Evolutionary conservation across 352 stramenopile genomes (phyloP).

Genomic region (Globisporangium barbulae): DNA sequence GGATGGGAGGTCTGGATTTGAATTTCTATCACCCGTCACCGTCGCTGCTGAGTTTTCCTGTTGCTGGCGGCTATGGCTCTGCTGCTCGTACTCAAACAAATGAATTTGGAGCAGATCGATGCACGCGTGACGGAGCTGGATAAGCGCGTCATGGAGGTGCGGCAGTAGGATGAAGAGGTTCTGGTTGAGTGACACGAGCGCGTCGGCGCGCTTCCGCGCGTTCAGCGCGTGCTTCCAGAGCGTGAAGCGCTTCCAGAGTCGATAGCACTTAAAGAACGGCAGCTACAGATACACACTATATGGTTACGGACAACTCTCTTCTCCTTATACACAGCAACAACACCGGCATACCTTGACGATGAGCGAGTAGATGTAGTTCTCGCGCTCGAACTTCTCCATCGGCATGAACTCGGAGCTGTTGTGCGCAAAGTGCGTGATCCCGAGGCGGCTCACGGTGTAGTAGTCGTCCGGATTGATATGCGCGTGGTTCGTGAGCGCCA

Average conservation of each 20-base stretch:
- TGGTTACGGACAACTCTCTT: not conserved
- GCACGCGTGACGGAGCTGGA: conserved; percentile 66
- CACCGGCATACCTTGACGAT: conserved; percentile 47
- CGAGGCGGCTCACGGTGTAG: conserved; percentile 87
- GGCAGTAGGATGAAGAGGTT: conserved; percentile 89
- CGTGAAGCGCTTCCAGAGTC: conserved; percentile 88
- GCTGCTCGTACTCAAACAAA: conserved; percentile 44
- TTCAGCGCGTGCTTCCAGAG: conserved; percentile 85
- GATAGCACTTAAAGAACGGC: conserved; percentile 90
- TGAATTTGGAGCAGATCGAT: conserved; percentile 35
- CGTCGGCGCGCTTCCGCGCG: conserved; percentile 33
- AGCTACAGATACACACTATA: conserved; percentile 28
- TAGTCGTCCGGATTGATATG: conserved; percentile 78
- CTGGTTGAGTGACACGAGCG: conserved; percentile 47
- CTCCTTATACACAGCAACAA: no score
- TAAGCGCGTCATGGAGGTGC: conserved; percentile 74
- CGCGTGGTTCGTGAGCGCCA: conserved; percentile 60
- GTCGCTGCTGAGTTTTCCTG: not conserved
- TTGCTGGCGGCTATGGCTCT: not conserved
- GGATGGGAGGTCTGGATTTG: not conserved
- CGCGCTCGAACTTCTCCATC: conserved; percentile 88
- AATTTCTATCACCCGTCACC: not conserved
- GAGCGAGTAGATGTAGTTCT: conserved; percentile 88
- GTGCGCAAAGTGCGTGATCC: conserved; percentile 86
- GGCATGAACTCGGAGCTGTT: conserved; percentile 85